phyloP scores from a whole-genome alignment of 2,329 filamentous ascomycete species.

The Alternaria longipes region DNA sequence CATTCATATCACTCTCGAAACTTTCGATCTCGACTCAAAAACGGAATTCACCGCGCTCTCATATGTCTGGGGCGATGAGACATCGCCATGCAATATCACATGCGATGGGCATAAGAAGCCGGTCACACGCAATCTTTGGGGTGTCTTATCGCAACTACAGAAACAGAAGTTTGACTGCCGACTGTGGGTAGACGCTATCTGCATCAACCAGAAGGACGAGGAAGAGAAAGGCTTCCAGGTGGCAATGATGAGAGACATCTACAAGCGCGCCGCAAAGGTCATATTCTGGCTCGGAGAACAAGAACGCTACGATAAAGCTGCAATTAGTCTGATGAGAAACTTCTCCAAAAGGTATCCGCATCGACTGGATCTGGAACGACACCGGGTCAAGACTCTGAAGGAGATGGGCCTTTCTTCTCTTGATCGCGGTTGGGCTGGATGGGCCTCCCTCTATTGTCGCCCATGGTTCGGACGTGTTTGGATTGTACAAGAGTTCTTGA shows the following conservation, averaged over 20 bases:
- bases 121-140: background rate
- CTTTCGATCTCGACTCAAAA: background rate
- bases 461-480: conserved; percentile 21
- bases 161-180: background rate
- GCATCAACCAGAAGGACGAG: conserved; percentile 1
- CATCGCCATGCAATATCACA: background rate
- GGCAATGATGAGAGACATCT: conserved; percentile 21
- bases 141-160: background rate
- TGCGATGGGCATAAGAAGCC: background rate
- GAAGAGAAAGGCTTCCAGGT: conserved; percentile 18
- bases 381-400: background rate
- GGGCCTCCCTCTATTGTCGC: conserved; percentile 15
- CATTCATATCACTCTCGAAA: background rate
- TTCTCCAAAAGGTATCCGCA: background rate
- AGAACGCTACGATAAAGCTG: conserved; percentile 11
- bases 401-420: background rate
- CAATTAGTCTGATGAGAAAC: conserved; percentile 8
- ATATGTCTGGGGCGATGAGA: background rate
- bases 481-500: conserved; percentile 22
- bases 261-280: conserved; percentile 14
- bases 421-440: conserved; percentile 13
- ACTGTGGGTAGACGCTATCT: conserved; percentile 3
- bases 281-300: conserved; percentile 22
- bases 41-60: background rate
- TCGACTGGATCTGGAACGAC: background rate